These are phyloP conservation scores for Leptomonas seymouri DNA, from an alignment of 208 protist genomes.

Conservation along the genomic window DNA sequence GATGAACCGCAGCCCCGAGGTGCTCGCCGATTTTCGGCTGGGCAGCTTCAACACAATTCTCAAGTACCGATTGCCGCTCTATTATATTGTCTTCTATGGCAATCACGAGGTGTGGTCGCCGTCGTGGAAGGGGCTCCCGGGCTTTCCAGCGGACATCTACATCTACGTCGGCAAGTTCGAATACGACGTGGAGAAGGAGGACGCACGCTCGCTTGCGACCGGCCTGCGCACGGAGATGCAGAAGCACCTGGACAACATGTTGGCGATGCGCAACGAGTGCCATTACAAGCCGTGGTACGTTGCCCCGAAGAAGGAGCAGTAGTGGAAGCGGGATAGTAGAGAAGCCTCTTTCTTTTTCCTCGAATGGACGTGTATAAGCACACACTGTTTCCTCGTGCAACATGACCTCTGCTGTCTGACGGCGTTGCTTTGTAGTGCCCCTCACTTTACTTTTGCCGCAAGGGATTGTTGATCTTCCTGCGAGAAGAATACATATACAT, in stretches of 20 bases:
- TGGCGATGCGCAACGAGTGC: constrained; percentile 38
- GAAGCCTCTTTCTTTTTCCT: not conserved
- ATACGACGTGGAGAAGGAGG: constrained; percentile 41
- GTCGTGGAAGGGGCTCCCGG: constrained; percentile 45
- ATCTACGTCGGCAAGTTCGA: constrained; percentile 57
- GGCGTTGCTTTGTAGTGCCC: too few species aligned
- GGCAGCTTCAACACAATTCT: constrained; percentile 70
- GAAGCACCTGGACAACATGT: constrained; percentile 53
- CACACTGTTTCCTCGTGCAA: too few species aligned
- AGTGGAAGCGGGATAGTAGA: not conserved
- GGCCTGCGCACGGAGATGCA: constrained; percentile 68
- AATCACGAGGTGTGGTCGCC: constrained; percentile 69
- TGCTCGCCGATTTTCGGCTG: constrained; percentile 64
- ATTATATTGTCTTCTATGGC: constrained; percentile 56
- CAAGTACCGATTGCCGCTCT: constrained; percentile 49
- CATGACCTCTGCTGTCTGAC: too few species aligned
- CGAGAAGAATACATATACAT: not conserved
- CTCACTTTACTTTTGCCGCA: too few species aligned
- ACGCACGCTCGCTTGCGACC: constrained; percentile 42
- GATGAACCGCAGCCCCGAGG: constrained; percentile 60
- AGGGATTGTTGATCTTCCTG: too few species aligned
- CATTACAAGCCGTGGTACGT: constrained; percentile 47
- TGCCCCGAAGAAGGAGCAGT: constrained; percentile 18
- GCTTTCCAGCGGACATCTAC: constrained; percentile 70
- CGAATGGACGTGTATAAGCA: too few species aligned